Conservation (phyloP, 148 eudicot species). For the Silene conica region DNA sequence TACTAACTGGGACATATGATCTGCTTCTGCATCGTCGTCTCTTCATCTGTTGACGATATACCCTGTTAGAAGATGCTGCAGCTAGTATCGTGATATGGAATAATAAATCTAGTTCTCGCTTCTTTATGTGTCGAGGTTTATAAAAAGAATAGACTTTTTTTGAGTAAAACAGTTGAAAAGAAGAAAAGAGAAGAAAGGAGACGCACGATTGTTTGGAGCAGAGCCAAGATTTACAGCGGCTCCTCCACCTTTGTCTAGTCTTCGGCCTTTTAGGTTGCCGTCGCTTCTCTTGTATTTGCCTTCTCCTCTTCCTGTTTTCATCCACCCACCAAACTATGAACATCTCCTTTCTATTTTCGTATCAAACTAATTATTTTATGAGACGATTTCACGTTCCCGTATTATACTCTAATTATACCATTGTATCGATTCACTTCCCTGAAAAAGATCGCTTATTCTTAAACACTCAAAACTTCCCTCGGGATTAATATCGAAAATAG, state of each 20-base stretch:
- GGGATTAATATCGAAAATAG: too few species aligned
- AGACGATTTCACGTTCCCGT: too few species aligned
- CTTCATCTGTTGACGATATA: background rate
- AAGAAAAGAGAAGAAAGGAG: background rate
- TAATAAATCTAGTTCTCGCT: background rate
- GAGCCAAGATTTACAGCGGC: slow-evolving; percentile 26
- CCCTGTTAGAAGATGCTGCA: background rate
- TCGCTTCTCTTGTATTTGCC: slow-evolving; percentile 3
- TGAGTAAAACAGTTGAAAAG: background rate
- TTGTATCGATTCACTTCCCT: too few species aligned
- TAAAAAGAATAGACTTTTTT: too few species aligned
- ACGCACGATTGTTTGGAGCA: slow-evolving; percentile 23
- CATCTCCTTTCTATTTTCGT: background rate
- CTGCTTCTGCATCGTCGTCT: background rate
- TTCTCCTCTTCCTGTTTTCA: slow-evolving; percentile 28
- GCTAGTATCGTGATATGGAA: background rate
- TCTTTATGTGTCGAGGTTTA: background rate
- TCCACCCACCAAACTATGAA: background rate
- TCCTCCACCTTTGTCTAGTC: slow-evolving; percentile 23
- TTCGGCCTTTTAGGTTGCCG: background rate
- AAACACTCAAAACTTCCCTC: too few species aligned
- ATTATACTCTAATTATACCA: too few species aligned
- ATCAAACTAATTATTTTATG: too few species aligned
- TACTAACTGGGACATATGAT: background rate
- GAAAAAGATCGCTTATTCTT: too few species aligned